Conservation (phyloP, 768 basidiomycete genomes). For the Termitomyces sp. region DNA sequence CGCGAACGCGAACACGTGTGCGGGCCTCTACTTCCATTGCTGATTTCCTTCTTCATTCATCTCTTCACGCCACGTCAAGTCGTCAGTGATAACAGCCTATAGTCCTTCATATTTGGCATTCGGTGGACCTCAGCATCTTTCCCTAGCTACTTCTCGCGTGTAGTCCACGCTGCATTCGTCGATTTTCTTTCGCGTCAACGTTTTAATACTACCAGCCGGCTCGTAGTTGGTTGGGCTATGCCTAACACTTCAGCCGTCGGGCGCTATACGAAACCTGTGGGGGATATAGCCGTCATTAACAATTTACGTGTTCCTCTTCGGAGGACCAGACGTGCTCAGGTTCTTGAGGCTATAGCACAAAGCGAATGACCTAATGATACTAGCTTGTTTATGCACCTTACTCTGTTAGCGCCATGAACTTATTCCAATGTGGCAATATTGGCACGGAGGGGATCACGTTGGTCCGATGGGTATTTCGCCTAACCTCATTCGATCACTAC, state of each 20-base stretch:
- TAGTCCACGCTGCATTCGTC: conserved; percentile 18
- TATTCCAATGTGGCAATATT: no score
- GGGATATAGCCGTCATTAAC: conserved; percentile 12
- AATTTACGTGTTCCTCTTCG: conserved; percentile 12
- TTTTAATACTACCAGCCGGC: no score
- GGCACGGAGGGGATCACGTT: conserved; percentile 12
- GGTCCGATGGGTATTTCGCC: conserved; percentile 2
- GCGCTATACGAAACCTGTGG: conserved; percentile 30
- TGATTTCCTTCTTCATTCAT: conserved; percentile 7
- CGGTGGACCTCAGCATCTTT: conserved; percentile 25
- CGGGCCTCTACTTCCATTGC: background rate
- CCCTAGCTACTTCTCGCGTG: background rate
- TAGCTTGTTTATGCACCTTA: conserved; percentile 9
- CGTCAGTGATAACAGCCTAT: conserved; percentile 19
- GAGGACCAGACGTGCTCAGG: conserved; percentile 7
- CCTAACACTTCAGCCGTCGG: background rate
- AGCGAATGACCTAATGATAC: conserved; percentile 7
- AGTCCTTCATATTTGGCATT: conserved; percentile 27
- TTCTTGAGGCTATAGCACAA: conserved; percentile 1
- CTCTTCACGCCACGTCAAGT: conserved; percentile 25
- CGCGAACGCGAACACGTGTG: no score
- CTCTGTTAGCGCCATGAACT: conserved; percentile 28
- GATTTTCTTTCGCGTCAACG: conserved; percentile 11
- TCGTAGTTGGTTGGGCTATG: no score
- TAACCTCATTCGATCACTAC: conserved; percentile 1